Conservation (phyloP, 345 rosid genomes). For the Geranium brycei region DNA sequence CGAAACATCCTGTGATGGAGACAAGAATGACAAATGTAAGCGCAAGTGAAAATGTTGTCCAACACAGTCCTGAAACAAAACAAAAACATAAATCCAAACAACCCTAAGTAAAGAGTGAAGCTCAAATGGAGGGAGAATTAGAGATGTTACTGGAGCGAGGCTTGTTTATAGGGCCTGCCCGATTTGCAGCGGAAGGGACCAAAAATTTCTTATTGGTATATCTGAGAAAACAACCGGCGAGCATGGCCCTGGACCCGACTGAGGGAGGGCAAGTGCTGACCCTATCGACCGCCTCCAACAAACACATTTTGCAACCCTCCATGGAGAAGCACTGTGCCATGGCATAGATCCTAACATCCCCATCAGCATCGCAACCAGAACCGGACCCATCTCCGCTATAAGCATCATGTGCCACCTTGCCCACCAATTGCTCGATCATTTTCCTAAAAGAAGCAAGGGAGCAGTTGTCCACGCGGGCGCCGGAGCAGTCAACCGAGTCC, state of each 20-base stretch:
- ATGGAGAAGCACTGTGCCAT: conserved; percentile 57
- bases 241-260: conserved; percentile 38
- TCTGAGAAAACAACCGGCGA: conserved; percentile 51
- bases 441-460: conserved; percentile 9
- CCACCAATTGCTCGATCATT: conserved; percentile 21
- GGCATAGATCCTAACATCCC: conserved; percentile 24
- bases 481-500: conserved; percentile 21
- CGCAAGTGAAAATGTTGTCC: conserved; percentile 1
- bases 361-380: conserved; percentile 13
- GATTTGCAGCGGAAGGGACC: no score
- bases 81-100: no score
- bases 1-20: conserved; percentile 31
- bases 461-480: not conserved
- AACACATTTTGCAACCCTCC: conserved; percentile 38
- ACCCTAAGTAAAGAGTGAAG: no score
- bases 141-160: no score
- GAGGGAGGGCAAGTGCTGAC: conserved; percentile 31
- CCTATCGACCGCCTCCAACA: conserved; percentile 25
- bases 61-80: no score
- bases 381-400: conserved; percentile 30
- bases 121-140: no score
- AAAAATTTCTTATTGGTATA: conserved; percentile 45
- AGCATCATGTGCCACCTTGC: conserved; percentile 30
- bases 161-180: no score
- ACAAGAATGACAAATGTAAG: conserved; percentile 18